These are phyloP conservation scores for Seiridium unicorne DNA, from an alignment of 2,329 filamentous ascomycete genomes.

Conservation along the genomic window DNA sequence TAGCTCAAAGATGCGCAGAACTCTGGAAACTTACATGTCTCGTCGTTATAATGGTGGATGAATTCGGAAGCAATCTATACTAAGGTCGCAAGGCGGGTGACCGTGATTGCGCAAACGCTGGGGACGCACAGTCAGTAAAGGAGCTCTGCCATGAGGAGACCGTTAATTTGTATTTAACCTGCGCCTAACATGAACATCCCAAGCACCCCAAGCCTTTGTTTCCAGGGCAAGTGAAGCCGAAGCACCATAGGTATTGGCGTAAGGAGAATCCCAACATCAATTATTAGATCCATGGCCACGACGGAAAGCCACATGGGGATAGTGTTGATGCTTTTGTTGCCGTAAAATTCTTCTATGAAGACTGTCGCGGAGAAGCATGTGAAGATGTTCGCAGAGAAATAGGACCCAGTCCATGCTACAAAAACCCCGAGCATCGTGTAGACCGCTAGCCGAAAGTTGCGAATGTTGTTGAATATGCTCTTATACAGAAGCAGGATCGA, in stretches of 20 bases:
- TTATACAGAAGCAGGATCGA: constrained; percentile 19
- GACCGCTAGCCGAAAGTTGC: constrained; percentile 10
- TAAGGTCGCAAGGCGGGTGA: constrained; percentile 12
- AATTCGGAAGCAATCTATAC: constrained; percentile 17
- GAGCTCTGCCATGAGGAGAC: not conserved
- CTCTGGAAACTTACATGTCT: constrained; percentile 19
- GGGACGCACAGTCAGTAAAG: not conserved
- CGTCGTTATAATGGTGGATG: constrained; percentile 18
- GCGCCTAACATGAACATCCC: constrained; percentile 24
- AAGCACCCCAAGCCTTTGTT: constrained; percentile 22
- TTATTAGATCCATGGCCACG: constrained; percentile 19
- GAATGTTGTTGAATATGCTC: constrained; percentile 14
- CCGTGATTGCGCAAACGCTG: constrained; percentile 20
- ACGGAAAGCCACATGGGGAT: constrained; percentile 19
- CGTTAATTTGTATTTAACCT: constrained; percentile 14
- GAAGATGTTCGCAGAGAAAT: constrained; percentile 24
- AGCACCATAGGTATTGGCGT: constrained; percentile 24
- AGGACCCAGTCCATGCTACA: constrained; percentile 19
- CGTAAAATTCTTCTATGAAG: constrained; percentile 21
- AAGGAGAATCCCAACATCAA: constrained; percentile 22
- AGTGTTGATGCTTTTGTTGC: constrained; percentile 20
- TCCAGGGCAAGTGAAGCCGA: constrained; percentile 20
- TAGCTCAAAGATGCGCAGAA: not conserved
- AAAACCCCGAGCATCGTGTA: constrained; percentile 15
- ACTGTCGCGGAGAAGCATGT: constrained; percentile 22